phyloP scores from a whole-genome alignment of 2,329 filamentous ascomycete species.

The Hymenoscyphus fructigenus region DNA sequence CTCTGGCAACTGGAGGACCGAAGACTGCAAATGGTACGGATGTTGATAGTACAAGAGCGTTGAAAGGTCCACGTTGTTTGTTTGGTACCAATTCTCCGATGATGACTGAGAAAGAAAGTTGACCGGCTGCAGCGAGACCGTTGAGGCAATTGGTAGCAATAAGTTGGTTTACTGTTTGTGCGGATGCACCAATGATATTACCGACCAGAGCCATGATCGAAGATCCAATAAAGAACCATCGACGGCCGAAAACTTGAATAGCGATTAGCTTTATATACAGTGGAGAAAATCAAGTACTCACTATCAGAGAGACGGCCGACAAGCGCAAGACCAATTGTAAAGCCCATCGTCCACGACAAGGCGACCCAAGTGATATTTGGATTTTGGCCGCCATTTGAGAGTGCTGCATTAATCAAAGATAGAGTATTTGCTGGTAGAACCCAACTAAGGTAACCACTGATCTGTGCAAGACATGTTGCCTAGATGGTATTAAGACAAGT shows the following conservation, averaged over 20 bases:
- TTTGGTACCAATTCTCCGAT: constrained; percentile 47
- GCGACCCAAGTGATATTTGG: constrained; percentile 28
- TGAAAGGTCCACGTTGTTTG: constrained; percentile 40
- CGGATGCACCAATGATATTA: constrained; percentile 40
- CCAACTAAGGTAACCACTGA: constrained; percentile 29
- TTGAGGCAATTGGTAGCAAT: constrained; percentile 42
- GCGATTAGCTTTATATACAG: not conserved
- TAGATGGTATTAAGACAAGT: constrained; percentile 5
- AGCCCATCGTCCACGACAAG: constrained; percentile 39
- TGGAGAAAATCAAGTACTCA: not conserved
- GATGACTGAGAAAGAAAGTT: constrained; percentile 44
- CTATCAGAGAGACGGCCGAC: constrained; percentile 44
- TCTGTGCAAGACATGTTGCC: constrained; percentile 31
- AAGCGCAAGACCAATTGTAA: constrained; percentile 42
- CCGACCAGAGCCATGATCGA: constrained; percentile 40
- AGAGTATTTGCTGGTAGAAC: constrained; percentile 29
- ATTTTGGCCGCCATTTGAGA: constrained; percentile 17
- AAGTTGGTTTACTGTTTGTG: constrained; percentile 38
- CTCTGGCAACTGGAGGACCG: constrained; percentile 48
- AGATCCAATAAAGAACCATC: constrained; percentile 41
- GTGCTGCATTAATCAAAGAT: constrained; percentile 24
- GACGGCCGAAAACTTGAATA: constrained; percentile 41
- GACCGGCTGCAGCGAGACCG: constrained; percentile 42
- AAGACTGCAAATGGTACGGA: constrained; percentile 44
- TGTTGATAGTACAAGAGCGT: constrained; percentile 42